Base-by-base conservation (phyloP, 1,139 yeast species). In the Lodderomyces jiufengensis region DNA sequence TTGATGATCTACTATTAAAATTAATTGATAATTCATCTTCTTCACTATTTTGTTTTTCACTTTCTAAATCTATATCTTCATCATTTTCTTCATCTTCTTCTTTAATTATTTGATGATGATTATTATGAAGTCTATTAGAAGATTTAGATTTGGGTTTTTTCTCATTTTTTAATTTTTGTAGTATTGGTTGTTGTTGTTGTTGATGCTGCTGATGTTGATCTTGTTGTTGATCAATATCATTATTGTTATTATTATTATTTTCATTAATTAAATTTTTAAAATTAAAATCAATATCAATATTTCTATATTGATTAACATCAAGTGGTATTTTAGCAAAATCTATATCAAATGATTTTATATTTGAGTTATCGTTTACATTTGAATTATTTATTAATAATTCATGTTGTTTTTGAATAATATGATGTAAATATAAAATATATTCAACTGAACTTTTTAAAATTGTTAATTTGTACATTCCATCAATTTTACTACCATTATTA, bases 361-460 rank as follows among this genome's bases (percentile, higher is more conserved):
- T 18, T 18, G 20, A 18, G 20, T 7, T n/a, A 27, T 64, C 52
- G 11, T 34, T 31, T 11, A 34, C 30, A 8, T 21, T 13, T 14
- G 12, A 27, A 11, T 25, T 11, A 8, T n/a, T 14, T 15, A 31
- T 15, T 40, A 68, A 50, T 46, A 73, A 51, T 40, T 59, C 52
- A 40, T 63, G 63, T 48, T 75, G 79, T 40, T 71, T 58, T 40
- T 67, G 66, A 28, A 80, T 68, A 9, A 78, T 70, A 39, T 72
- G 69, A 52, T 84, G 88, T 33, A 85, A 64, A 51, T 83, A 83
- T 43, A 78, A 68, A 42, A 85, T 80, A 52, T 85, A 84, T 49
- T 84, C 90, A 20, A 85, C 95, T 1, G 92, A 79, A 14, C 87
- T 82, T 56, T 84, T 87, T 32, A 85, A 61, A 21, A 85, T 84